Percentiles rank a stretch among this genome's conserved stretches.
Evolutionary conservation across 164 flowering plant genomes (phyloP).

Genomic region (Paratinospora sagittata): DNA sequence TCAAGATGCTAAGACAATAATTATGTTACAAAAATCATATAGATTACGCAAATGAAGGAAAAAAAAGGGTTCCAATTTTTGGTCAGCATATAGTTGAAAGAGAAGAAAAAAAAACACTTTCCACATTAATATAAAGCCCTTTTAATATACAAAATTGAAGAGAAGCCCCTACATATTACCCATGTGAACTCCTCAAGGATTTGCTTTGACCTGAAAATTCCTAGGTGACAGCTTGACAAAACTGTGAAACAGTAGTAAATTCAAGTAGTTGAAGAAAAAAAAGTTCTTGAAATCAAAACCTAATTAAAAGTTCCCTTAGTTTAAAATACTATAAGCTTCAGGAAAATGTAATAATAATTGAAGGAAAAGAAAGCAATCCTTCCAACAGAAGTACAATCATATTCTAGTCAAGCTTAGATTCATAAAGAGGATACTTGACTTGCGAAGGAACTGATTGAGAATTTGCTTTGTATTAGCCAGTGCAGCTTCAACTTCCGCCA

Average conservation of each 20-base stretch:
- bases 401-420: neutral
- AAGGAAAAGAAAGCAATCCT: neutral
- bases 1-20: too few relatives aligned
- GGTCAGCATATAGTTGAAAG: neutral
- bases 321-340: neutral
- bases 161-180: neutral
- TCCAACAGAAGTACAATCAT: neutral
- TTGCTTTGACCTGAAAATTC: too few relatives aligned
- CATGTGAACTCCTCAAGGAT: too few relatives aligned
- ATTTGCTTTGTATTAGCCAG: conserved; percentile 88
- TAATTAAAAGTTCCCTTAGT: neutral
- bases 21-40: too few relatives aligned
- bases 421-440: conserved; percentile 75
- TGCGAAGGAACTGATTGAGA: conserved; percentile 79
- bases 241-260: neutral
- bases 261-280: neutral
- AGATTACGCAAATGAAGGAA: neutral
- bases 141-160: neutral
- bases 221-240: neutral
- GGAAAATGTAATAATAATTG: conserved; percentile 3
- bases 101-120: neutral
- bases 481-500: conserved; percentile 81
- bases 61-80: neutral
- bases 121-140: neutral
- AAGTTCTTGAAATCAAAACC: conserved; percentile 2